Evolutionary conservation across 208 protist genomes (phyloP).

Genomic region (Crithidia fasciculata): DNA sequence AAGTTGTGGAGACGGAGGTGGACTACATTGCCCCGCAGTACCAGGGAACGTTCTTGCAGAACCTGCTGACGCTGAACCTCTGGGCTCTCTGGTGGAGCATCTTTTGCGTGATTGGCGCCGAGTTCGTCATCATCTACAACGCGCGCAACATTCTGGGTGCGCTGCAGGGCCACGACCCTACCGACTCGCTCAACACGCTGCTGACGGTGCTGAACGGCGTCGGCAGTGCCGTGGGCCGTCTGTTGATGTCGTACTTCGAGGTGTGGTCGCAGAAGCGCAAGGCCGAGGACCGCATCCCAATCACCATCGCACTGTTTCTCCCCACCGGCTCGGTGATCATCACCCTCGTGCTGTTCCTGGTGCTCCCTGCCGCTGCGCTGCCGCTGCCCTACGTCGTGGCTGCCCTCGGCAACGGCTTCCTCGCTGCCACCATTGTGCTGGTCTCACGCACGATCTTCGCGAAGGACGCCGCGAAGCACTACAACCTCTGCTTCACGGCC

Average conservation of each 20-base stretch:
- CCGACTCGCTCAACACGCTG: slow-evolving; percentile 37
- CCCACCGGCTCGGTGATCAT: slow-evolving; percentile 45
- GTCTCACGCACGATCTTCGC: slow-evolving; percentile 72
- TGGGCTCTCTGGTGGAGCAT: slow-evolving; percentile 53
- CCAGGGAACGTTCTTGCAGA: slow-evolving; percentile 51
- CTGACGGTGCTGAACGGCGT: slow-evolving; percentile 58
- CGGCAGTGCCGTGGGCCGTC: slow-evolving; percentile 52
- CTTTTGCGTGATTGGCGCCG: slow-evolving; percentile 44
- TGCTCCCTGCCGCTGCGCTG: slow-evolving; percentile 34
- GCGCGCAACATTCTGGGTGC: slow-evolving; percentile 50
- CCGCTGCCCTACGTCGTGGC: slow-evolving; percentile 60
- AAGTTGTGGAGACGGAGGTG: slow-evolving; percentile 37
- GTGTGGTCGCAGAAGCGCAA: slow-evolving; percentile 47
- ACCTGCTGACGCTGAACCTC: slow-evolving; percentile 36
- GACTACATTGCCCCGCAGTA: slow-evolving; percentile 75
- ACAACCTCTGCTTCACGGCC: slow-evolving; percentile 59
- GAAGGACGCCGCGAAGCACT: slow-evolving; percentile 74
- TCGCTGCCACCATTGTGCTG: slow-evolving; percentile 50
- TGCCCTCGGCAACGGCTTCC: slow-evolving; percentile 65
- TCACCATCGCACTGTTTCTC: slow-evolving; percentile 52
- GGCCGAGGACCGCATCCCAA: slow-evolving; percentile 55
- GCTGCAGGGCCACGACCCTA: slow-evolving; percentile 26
- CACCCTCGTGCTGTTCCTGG: slow-evolving; percentile 46
- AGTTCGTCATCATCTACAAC: slow-evolving; percentile 66
- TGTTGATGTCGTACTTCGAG: slow-evolving; percentile 59